Percentiles rank a stretch among this genome's conserved stretches.
These are phyloP conservation scores for Schizonepeta tenuifolia DNA, from an alignment of 257 asterid species.

Conservation along the genomic window DNA sequence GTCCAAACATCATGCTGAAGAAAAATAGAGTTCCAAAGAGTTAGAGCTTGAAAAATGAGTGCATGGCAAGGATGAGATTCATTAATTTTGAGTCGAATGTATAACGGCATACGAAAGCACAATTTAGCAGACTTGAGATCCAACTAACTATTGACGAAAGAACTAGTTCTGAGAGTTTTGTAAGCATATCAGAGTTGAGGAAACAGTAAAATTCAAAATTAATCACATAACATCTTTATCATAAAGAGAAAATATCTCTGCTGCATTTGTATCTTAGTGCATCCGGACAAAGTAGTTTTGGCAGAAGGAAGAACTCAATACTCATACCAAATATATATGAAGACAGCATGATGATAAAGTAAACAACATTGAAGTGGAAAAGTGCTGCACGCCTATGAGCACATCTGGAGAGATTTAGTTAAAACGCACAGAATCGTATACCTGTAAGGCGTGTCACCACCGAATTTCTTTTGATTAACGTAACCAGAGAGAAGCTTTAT, in stretches of 20 bases:
- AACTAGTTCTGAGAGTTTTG: background rate
- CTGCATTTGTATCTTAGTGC: background rate
- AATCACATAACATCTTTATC: conserved; percentile 1
- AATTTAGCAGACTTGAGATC: background rate
- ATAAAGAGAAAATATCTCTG: background rate
- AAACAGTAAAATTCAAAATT: background rate
- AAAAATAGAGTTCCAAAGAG: conserved; percentile 22
- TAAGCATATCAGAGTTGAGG: background rate
- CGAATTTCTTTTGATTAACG: conserved; percentile 94
- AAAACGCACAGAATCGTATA: conserved; percentile 25
- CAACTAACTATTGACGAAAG: background rate
- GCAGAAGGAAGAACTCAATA: background rate
- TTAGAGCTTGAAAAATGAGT: conserved; percentile 22
- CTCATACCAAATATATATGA: background rate
- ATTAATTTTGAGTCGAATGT: background rate
- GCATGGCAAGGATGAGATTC: conserved; percentile 1
- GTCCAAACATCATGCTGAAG: conserved; percentile 94
- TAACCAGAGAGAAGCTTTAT: conserved; percentile 90
- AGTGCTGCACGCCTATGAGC: background rate
- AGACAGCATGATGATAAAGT: background rate
- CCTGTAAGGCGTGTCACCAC: conserved; percentile 99
- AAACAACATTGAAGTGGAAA: background rate
- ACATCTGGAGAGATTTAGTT: background rate
- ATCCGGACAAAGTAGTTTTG: background rate
- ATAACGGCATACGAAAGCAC: background rate